phyloP scores from a whole-genome alignment of 1,139 yeast species.

The Candida smagusa region DNA sequence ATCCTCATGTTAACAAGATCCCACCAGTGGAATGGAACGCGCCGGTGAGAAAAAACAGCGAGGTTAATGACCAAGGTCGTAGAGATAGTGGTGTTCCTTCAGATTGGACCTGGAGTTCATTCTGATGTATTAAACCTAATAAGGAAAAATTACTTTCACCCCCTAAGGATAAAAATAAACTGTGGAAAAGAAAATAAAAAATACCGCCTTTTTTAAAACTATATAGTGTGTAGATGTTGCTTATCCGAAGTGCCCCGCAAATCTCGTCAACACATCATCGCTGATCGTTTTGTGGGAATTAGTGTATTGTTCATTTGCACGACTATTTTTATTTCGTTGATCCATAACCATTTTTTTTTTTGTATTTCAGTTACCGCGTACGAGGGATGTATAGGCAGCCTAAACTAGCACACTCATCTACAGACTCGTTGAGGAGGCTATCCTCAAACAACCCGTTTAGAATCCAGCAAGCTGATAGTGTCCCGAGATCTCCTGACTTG shows the following conservation, averaged over 20 bases:
- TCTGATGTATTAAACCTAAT: constrained; percentile 15
- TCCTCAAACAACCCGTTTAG: constrained; percentile 64
- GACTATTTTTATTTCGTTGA: neutral
- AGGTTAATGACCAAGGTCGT: constrained; percentile 5
- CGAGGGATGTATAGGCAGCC: constrained; percentile 40
- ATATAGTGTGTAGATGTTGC: too few relatives aligned
- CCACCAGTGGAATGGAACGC: constrained; percentile 3
- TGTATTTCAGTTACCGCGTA: too few relatives aligned
- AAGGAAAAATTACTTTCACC: too few relatives aligned
- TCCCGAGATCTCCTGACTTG: constrained; percentile 4
- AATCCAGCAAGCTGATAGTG: constrained; percentile 11
- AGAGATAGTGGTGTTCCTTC: constrained; percentile 23
- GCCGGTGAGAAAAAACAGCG: constrained; percentile 2
- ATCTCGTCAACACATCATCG: too few relatives aligned
- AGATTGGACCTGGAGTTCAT: constrained; percentile 50
- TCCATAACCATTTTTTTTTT: neutral
- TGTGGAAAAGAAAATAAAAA: too few relatives aligned
- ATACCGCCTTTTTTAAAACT: too few relatives aligned
- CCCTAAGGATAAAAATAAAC: too few relatives aligned
- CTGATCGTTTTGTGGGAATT: too few relatives aligned
- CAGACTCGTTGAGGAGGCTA: constrained; percentile 45
- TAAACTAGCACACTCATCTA: constrained; percentile 30
- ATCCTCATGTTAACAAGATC: constrained; percentile 27
- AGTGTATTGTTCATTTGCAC: too few relatives aligned
- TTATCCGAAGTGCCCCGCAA: too few relatives aligned